Evolutionary conservation across 305 asterid genomes (phyloP), one percentile per base, ranked within the genome.

Genomic region (Fraxinus albicans): DNA sequence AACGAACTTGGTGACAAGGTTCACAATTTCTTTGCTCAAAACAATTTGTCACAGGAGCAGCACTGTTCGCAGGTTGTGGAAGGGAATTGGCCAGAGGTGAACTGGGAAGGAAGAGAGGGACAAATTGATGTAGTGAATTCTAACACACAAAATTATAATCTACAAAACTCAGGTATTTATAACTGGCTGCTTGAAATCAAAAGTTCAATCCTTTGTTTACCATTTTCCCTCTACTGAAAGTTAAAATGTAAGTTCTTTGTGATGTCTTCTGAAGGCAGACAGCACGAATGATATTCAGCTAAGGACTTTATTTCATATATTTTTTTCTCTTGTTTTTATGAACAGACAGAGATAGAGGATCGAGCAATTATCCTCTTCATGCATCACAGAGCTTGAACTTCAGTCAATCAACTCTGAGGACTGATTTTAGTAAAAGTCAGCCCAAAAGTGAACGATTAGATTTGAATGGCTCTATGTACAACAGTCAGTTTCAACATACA

Each of bases 1-100:
- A 93, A 94, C 92, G 97, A 89, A 89, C 89, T 86, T 81, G 97
- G 98, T 83, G 98, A 94, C 79, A 90, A 98, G 92, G 97, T 94
- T 88, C 98, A 94, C 96, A 96, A 96, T 90, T 94, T 94, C 87
- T 96, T 94, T 84, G 95, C 95, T 0, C 98, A 91, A 88, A 98
- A 93, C 83, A 91, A 87, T 86, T 81, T 90, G 65, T 88, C 88
- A 17, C 98, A 88, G 88, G 98, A 89, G 81, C 97, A 87, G 84
- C 92, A 90, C 81, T 89, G 87, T 63, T 85, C 93, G 73, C 91
- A 88, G 79, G 88, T 89, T 79, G 79, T 77, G 80, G 95, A 92
- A 70, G 91, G 90, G 76, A 91, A 89, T 82, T 89, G 94, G 93
- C 91, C 93, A 10, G 89, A 87, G 84, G 86, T 83, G 78, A 90